Percentiles rank a stretch among this genome's conserved stretches.
Evolutionary conservation across 75 land plant genomes (phyloP).

Genomic region (Picea sitchensis): DNA sequence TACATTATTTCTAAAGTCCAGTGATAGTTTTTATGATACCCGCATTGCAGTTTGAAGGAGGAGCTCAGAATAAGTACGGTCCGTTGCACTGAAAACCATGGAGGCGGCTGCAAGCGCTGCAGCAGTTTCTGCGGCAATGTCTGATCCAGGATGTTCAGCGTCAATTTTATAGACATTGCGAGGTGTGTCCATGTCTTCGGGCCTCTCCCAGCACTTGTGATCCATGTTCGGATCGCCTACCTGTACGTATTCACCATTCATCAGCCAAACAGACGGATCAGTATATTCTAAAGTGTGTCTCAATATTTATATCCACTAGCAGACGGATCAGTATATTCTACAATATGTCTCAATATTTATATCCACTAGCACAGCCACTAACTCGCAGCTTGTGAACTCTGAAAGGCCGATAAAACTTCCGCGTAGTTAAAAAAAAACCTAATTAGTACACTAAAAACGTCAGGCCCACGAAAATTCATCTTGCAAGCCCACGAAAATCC

Average conservation of each 20-base stretch:
- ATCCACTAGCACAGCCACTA: no score
- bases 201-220: constrained; percentile 81
- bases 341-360: no score
- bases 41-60: constrained; percentile 29
- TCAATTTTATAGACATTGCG: constrained; percentile 51
- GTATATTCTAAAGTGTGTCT: constrained; percentile 1
- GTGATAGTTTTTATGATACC: background rate
- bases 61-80: constrained; percentile 31
- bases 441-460: no score
- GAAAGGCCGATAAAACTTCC: no score
- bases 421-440: no score
- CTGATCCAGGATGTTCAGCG: constrained; percentile 55
- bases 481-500: no score
- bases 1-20: background rate
- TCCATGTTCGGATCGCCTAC: constrained; percentile 65
- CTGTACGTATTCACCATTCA: constrained; percentile 8
- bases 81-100: constrained; percentile 45
- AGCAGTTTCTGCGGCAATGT: constrained; percentile 74
- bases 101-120: constrained; percentile 84
- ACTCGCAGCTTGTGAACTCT: no score
- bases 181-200: constrained; percentile 83
- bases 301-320: no score
- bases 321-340: no score
- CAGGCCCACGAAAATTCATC: no score
- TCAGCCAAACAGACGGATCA: background rate